Percentiles rank a stretch among this genome's conserved stretches.
phyloP scores from a whole-genome alignment of 805 yeast genomes.

The Barnettozyma sp. region DNA sequence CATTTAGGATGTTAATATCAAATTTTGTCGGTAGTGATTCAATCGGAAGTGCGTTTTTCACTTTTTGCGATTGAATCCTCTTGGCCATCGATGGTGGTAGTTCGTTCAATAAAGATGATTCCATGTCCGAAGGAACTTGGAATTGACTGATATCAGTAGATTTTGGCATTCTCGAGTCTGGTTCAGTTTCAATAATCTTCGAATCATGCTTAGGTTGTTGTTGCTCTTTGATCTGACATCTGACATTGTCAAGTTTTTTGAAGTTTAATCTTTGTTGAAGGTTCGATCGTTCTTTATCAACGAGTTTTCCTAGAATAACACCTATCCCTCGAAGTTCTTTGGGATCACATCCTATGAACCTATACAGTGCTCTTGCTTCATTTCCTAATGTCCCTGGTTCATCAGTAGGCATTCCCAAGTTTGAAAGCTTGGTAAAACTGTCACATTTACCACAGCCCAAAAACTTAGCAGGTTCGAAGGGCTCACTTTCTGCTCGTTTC shows the following conservation, averaged over 20 bases:
- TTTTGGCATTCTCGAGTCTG: background rate
- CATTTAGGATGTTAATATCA: conserved; percentile 22
- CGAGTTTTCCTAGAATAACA: conserved; percentile 55
- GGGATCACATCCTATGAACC: conserved; percentile 54
- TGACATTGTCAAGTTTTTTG: conserved; percentile 15
- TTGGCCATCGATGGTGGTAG: conserved; percentile 39
- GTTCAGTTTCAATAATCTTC: no score
- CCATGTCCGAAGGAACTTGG: conserved; percentile 26
- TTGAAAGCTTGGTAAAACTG: conserved; percentile 48
- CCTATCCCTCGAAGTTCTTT: conserved; percentile 74
- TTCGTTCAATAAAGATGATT: conserved; percentile 25
- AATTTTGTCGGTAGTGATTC: conserved; percentile 24
- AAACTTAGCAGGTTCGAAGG: conserved; percentile 67
- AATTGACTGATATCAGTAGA: conserved; percentile 14
- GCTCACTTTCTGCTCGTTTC: conserved; percentile 57
- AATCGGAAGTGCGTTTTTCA: conserved; percentile 3
- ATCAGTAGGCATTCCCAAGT: conserved; percentile 54
- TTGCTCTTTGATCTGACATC: conserved; percentile 4
- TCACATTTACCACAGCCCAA: conserved; percentile 84
- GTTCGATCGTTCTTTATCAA: conserved; percentile 24
- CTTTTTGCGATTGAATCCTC: conserved; percentile 2
- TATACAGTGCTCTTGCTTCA: conserved; percentile 49
- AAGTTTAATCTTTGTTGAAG: conserved; percentile 32
- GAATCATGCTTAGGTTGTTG: conserved; percentile 7
- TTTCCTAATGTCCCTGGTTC: conserved; percentile 54